These are phyloP conservation scores for Acanthamoeba healyi DNA, from an alignment of 208 protist genomes.

Conservation along the genomic window DNA sequence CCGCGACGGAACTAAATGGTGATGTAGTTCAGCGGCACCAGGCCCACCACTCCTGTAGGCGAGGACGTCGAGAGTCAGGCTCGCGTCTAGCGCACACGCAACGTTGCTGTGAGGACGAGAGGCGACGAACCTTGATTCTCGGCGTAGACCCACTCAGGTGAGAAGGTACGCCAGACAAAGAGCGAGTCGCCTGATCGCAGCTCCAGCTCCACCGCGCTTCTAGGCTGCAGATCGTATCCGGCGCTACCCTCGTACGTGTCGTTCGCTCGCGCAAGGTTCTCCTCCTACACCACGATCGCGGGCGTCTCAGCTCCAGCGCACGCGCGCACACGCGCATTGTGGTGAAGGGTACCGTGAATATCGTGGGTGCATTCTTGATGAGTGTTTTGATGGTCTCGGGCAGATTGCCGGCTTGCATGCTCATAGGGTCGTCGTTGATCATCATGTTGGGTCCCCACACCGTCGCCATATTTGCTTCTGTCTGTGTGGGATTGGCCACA, in stretches of 20 bases:
- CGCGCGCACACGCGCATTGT: neutral
- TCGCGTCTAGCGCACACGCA: neutral
- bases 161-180: conserved; percentile 54
- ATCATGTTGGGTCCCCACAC: conserved; percentile 70
- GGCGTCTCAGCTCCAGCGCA: neutral
- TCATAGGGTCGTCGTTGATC: conserved; percentile 24
- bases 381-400: conserved; percentile 4
- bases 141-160: conserved; percentile 61
- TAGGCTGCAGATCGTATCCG: conserved; percentile 29
- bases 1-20: neutral
- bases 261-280: neutral
- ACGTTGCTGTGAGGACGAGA: neutral
- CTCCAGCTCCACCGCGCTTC: conserved; percentile 32
- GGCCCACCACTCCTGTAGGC: neutral
- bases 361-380: conserved; percentile 61
- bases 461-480: conserved; percentile 63
- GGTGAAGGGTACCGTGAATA: conserved; percentile 5
- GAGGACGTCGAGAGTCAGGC: neutral
- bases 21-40: conserved; percentile 67
- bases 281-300: neutral
- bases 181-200: conserved; percentile 43
- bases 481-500: neutral
- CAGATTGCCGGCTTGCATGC: conserved; percentile 23
- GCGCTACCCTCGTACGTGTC: conserved; percentile 60
- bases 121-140: conserved; percentile 8